Conservation (phyloP, 1,139 yeast genomes). For the Sugiyamaella paludigena region DNA sequence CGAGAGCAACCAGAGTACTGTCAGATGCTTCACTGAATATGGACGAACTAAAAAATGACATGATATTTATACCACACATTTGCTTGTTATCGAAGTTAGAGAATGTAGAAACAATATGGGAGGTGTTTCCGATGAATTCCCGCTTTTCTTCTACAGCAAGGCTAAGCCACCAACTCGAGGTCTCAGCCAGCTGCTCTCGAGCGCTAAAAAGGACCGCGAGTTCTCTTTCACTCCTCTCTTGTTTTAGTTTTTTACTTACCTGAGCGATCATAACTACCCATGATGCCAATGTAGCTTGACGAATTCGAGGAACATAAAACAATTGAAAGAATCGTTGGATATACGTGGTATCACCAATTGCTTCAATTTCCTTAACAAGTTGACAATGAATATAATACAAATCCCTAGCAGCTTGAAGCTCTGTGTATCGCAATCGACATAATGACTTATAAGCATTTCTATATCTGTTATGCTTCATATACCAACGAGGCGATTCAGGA, state of each 20-base stretch:
- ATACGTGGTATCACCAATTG: conserved; percentile 29
- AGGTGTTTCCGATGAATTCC: too few relatives aligned
- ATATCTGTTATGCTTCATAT: conserved; percentile 57
- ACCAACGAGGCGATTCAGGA: conserved; percentile 60
- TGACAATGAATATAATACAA: conserved; percentile 61
- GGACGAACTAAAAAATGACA: conserved; percentile 52
- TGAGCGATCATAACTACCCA: conserved; percentile 83
- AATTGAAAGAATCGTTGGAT: conserved; percentile 45
- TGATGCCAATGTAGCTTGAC: conserved; percentile 76
- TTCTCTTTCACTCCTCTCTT: too few relatives aligned
- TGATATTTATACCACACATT: conserved; percentile 83
- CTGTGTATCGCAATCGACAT: conserved; percentile 47
- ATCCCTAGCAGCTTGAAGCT: conserved; percentile 69
- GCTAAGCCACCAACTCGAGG: too few relatives aligned
- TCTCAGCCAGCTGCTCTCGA: too few relatives aligned
- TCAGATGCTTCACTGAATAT: conserved; percentile 19
- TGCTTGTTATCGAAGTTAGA: too few relatives aligned
- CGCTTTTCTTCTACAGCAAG: too few relatives aligned
- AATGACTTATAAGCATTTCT: conserved; percentile 55
- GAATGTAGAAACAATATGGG: too few relatives aligned
- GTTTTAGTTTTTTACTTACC: too few relatives aligned
- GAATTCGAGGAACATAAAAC: conserved; percentile 64
- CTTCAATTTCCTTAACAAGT: conserved; percentile 60
- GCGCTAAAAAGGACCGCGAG: too few relatives aligned
- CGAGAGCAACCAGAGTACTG: conserved; percentile 44